Base-by-base conservation (phyloP, 2,329 filamentous ascomycete species). In the Sporothrix mexicana region DNA sequence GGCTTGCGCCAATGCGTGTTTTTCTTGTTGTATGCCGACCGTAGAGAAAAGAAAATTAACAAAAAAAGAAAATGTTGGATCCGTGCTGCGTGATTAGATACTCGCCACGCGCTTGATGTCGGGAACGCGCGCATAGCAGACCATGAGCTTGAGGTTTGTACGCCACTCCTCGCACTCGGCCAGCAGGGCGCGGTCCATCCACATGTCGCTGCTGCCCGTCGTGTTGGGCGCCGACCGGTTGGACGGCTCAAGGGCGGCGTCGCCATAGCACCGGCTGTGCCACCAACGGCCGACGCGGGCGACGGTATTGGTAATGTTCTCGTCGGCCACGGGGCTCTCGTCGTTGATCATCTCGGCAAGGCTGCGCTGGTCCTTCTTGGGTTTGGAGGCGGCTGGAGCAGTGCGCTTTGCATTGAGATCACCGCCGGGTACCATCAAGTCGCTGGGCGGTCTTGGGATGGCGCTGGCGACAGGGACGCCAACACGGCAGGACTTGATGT, bases 251-350 rank as follows among this genome's bases (percentile, higher is more conserved):
- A 70, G 81, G 9, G 90, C 85, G 4, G 88, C 86, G 72, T 87
- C 89, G 82, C 98, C 95, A 80, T 98, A 98, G 84, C 95, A 98
- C 70, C 92, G 90, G 10, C 90, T 93, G 82, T 97, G 98, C 96
- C 96, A 99, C 94, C 95, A 98, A 59, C 96, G 88, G 1, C 94
- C 95, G 12, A 98, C 95, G 75, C 95, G 92, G 17, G 94, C 92
- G 25, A 98, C 94, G 86, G 97, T 97, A 79, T 93, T 95, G 15
- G 94, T 93, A 79, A 98, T 97, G 76, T 90, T 91, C 78, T 94
- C 93, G 76, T 97, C 94, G 25, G 92, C 91, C 15, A 88, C 84
- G 0, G 89, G 85, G n/a, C 88, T 88, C 49, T 90, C 86, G 76
- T 93, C 91, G 43, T 87, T 90, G 81, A 94, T 91, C 82, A 94